Evolutionary conservation across 768 basidiomycete genomes (phyloP).

Genomic region (Mycena capillaripes): DNA sequence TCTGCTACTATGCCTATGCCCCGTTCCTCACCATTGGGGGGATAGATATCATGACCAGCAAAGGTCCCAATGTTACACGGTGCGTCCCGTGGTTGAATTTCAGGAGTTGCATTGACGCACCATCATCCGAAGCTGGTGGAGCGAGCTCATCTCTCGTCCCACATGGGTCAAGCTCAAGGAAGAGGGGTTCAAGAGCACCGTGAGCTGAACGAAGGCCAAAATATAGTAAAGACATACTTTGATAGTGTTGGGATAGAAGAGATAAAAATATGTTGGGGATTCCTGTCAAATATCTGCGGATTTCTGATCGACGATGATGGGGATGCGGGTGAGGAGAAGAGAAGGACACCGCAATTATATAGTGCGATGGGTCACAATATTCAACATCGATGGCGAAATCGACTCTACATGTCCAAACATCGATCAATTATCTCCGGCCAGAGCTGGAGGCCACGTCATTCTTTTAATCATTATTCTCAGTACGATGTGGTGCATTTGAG

Average conservation of each 20-base stretch:
- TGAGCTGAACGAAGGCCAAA: background rate
- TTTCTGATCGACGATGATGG: too few species aligned
- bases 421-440: too few species aligned
- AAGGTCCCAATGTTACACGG: slow-evolving; percentile 17
- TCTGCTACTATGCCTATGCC: background rate
- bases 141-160: background rate
- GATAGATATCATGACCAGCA: slow-evolving; percentile 12
- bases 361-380: too few species aligned
- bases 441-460: too few species aligned
- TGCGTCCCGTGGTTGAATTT: background rate
- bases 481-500: too few species aligned
- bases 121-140: slow-evolving; percentile 9
- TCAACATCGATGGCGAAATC: too few species aligned
- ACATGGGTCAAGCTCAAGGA: slow-evolving; percentile 7
- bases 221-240: background rate
- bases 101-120: background rate
- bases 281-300: too few species aligned
- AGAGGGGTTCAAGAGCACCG: slow-evolving; percentile 10
- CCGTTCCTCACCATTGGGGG: background rate
- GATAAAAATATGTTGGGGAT: too few species aligned
- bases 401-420: too few species aligned
- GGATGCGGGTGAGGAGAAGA: too few species aligned
- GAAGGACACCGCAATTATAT: too few species aligned
- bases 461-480: too few species aligned
- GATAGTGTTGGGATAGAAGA: background rate